Base-by-base conservation (phyloP, 1,284 basidiomycete species). In the Ceratobasidium sp. region DNA sequence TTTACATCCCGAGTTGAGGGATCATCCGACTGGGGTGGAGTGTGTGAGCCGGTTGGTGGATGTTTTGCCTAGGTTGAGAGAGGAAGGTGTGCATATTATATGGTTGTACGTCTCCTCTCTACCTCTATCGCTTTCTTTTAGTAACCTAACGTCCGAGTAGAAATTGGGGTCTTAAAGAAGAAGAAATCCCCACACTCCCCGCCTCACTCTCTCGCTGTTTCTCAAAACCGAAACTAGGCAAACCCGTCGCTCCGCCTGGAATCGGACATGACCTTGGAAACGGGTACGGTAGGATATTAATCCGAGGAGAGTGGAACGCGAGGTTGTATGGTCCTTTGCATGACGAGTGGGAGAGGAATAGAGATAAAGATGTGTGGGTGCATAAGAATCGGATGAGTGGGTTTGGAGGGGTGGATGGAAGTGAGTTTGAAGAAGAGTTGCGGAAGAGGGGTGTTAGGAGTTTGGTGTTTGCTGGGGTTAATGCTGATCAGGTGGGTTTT, bases 311-410 rank as follows among this genome's bases (percentile, higher is more conserved):
- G 76, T 85, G 83, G 78, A 92, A 90, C 80, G 83, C 88, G 17
- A 86, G 87, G n/a, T 84, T 92, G 67, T 92, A 92, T 82, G 90
- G 88, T 0, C 90, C 90, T 1, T 84, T 93, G 65, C 90, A 92
- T 79, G 84, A 83, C 0, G 86, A 89, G 78, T 92, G 88, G 80
- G 79, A 88, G 77, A 85, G 87, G 74, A 91, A 91, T 9, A 84
- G 86, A 79, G 84, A 86, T 13, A 83, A 83, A 26, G 91, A 93
- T 83, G 86, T 91, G 74, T 92, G 91, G 91, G 90, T 93, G 75
- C 89, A 92, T 83, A 93, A 92, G 83, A 92, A 92, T 83, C 85
- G 91, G 75, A 92, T 92, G 89, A 91, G 91, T 81, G 91, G 88
- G 15, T 81, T 92, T 26, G 92, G 90, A 90, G 91, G 90, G 13